Evolutionary conservation across 305 asterid species (phyloP), one percentile per base, ranked within the genome.

Genomic region (Petunia hybrid): DNA sequence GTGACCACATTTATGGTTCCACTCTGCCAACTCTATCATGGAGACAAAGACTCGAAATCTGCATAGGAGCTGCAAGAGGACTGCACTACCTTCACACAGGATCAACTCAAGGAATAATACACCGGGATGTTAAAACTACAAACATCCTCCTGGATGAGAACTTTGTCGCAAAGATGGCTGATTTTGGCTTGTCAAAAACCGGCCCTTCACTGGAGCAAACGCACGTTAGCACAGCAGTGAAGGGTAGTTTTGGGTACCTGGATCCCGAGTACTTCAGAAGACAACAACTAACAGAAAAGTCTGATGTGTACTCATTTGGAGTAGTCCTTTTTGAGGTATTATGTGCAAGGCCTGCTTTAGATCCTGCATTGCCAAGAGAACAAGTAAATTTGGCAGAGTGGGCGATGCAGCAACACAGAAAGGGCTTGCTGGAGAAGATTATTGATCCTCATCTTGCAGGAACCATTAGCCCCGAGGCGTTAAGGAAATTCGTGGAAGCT

Each of bases 261-360:
- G 99, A 95, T 84, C 99, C 99, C 0, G 97, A 95, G 83, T 95
- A 95, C 89, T 95, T 95, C 87, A 87, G 97, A 70, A 86, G 99
- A 78, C 97, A 94, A 81, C 99, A 94, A 75, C 87, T 95, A 62
- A 95, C 98, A 0, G 98, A 91, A 64, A 94, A 95, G 56, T 94
- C 98, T 0, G 97, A 94, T 66, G 98, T 91, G 0, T 95, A 94
- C 89, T 95, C 99, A 0, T 94, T 94, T 31, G 98, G 98, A 7
- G 98, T 95, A 2, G 98, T 95, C 9, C 88, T 95, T 42, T 94
- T 95, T 35, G 99, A 91, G 91, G 97, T 95, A 8, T 13, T 95
- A 71, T 94, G 97, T 41, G 99, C 97, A 1, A 90, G 98, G 89
- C 91, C 98, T 1, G 97, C 99, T 1, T 91, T 95, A 1, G 97